phyloP scores from a whole-genome alignment of 805 yeast genomes.

The Blastobotrys peoriensis region DNA sequence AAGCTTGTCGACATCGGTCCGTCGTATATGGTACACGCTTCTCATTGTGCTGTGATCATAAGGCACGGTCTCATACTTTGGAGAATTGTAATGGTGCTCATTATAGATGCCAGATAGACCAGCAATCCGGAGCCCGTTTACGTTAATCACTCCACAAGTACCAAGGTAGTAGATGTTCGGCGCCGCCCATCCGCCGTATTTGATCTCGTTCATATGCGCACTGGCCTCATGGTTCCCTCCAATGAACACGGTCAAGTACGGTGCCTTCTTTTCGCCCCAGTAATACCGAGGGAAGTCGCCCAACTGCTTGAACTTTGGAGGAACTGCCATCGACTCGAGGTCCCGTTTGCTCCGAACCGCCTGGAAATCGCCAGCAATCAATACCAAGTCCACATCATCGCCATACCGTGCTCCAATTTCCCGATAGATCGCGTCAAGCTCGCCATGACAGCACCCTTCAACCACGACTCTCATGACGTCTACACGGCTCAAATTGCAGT shows the following conservation, averaged over 20 bases:
- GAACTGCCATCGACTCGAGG: constrained; percentile 66
- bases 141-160: constrained; percentile 65
- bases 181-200: constrained; percentile 90
- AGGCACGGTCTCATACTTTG: constrained; percentile 43
- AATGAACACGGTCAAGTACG: constrained; percentile 70
- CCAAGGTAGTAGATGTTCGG: constrained; percentile 84
- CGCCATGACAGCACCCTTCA: constrained; percentile 91
- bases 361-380: constrained; percentile 91
- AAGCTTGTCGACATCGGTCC: constrained; percentile 53
- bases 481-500: no score
- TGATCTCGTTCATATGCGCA: constrained; percentile 62
- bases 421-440: constrained; percentile 52
- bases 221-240: constrained; percentile 97
- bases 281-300: constrained; percentile 82
- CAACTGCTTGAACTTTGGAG: constrained; percentile 61
- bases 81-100: constrained; percentile 39
- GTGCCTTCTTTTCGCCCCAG: constrained; percentile 53
- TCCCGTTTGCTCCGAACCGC: constrained; percentile 63
- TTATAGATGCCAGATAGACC: constrained; percentile 85
- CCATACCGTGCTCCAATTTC: constrained; percentile 20
- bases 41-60: constrained; percentile 42
- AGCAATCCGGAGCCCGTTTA: constrained; percentile 66
- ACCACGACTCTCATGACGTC: constrained; percentile 57
- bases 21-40: constrained; percentile 69
- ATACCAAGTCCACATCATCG: constrained; percentile 46